A percentile compares a stretch with the other conserved stretches of the same genome.
Evolutionary conservation across 2,329 filamentous ascomycete species (phyloP).

Genomic region (Botryotinia globosa): DNA sequence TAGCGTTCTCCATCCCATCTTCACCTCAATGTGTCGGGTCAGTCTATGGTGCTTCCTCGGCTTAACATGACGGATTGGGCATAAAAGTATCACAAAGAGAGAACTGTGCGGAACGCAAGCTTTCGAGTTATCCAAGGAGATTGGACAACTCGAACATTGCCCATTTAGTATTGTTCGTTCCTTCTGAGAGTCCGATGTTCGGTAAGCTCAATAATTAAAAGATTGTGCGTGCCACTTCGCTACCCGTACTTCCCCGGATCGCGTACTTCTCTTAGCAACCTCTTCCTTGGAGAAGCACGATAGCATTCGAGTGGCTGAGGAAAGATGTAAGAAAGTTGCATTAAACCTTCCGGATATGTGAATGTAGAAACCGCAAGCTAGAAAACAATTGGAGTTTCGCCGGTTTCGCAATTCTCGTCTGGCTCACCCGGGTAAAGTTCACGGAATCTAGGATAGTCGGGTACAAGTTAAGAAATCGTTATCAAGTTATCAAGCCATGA

Average conservation of each 20-base stretch:
- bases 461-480: not conserved
- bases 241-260: not conserved
- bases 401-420: constrained; percentile 2
- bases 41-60: constrained; percentile 11
- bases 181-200: not conserved
- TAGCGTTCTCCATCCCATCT: not conserved
- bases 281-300: constrained; percentile 1
- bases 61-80: not conserved
- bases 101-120: not conserved
- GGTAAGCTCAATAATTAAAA: not conserved
- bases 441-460: not conserved
- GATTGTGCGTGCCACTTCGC: constrained; percentile 10
- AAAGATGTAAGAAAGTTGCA: not conserved
- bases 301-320: not conserved
- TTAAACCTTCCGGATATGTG: not conserved
- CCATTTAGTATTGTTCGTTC: not conserved
- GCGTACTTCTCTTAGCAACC: not conserved
- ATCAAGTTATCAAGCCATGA: constrained; percentile 3
- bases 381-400: not conserved
- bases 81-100: not conserved
- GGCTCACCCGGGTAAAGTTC: constrained; percentile 12
- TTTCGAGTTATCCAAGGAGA: not conserved
- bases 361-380: not conserved
- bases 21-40: not conserved
- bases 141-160: not conserved